Percentiles rank a stretch among this genome's conserved stretches.
Evolutionary conservation across 73 alveolate genomes (phyloP).

Genomic region (Paramecium sonneborni): DNA sequence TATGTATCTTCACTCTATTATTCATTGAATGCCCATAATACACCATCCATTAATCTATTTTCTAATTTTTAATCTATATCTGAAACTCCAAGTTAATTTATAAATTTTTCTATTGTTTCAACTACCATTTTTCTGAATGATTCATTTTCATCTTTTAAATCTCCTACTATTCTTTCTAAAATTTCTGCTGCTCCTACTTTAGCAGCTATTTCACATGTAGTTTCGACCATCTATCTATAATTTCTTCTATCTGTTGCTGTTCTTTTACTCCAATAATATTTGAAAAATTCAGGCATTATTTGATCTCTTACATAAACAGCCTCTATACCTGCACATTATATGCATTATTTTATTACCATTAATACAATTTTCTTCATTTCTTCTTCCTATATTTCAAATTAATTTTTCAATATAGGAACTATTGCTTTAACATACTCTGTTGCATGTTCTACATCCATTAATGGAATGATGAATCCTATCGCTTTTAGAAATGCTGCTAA

Average conservation of each 20-base stretch:
- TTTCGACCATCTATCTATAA: slow-evolving; percentile 97
- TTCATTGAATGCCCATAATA: slow-evolving; percentile 97
- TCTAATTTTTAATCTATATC: slow-evolving; percentile 98
- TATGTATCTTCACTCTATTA: slow-evolving; percentile 95
- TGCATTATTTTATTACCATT: slow-evolving; percentile 98
- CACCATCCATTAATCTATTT: slow-evolving; percentile 98
- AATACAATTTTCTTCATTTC: slow-evolving; percentile 98
- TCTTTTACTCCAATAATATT: slow-evolving; percentile 88
- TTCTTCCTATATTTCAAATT: slow-evolving; percentile 97
- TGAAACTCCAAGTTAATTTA: slow-evolving; percentile 95
- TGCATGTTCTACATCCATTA: slow-evolving; percentile 99
- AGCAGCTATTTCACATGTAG: slow-evolving; percentile 99
- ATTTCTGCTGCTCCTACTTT: slow-evolving; percentile 99
- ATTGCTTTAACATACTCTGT: slow-evolving; percentile 96
- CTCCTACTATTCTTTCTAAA: slow-evolving; percentile 88
- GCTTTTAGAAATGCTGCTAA: slow-evolving; percentile 99
- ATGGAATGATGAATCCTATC: slow-evolving; percentile 99
- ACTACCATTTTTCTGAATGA: slow-evolving; percentile 98
- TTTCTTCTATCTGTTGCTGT: slow-evolving; percentile 98
- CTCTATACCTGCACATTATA: slow-evolving; percentile 97
- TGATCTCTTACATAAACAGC: slow-evolving; percentile 96
- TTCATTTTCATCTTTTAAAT: slow-evolving; percentile 98
- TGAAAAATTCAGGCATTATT: slow-evolving; percentile 82
- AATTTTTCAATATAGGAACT: slow-evolving; percentile 79
- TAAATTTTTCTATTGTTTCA: slow-evolving; percentile 98